Evolutionary conservation across 495 filamentous ascomycete genomes (phyloP), one percentile per base, ranked within the genome.

Genomic region (Thermochaetoides thermophila): DNA sequence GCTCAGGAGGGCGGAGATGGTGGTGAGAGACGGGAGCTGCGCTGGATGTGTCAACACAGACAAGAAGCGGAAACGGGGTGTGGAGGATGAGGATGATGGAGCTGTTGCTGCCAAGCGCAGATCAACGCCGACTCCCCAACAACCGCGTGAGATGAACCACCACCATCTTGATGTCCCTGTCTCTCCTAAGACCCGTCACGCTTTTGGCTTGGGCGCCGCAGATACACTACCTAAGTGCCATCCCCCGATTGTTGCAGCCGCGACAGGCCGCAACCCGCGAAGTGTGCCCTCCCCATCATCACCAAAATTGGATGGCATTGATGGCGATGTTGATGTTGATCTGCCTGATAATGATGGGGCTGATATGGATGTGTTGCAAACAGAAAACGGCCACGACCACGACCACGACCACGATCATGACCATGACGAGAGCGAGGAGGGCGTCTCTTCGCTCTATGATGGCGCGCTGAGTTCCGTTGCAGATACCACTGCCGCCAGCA

Each of bases 41-140:
- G 25, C n/a, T 7, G 3, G 6, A 40, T 48, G 23, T 47, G 50
- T 41, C 36, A 43, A 24, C 34, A 39, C 37, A 43, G 45, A 49
- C 42, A 61, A 60, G 45, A 62, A 62, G 34, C 59, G 57, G 21
- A 63, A 63, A 35, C 51, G 58, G 7, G 41, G 46, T 14, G 17
- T 38, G 26, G 48, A 51, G 17, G 39, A 25, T 9, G 42, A 15
- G 22, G n/a, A n/a, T n/a, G n/a, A n/a, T n/a, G n/a, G n/a, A n/a
- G n/a, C n/a, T n/a, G n/a, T n/a, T n/a, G 31, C 26, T n/a, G 21
- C 23, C 25, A 20, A 1, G 14, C 34, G 5, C 37, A 32, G 24
- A 26, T 42, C 8, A 35, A 38, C 18, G 34, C 24, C 4, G 42
- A 37, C 13, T 24, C 40, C 0, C 43, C 40, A 7, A 7, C 21